Base-by-base conservation (phyloP, 2,329 filamentous ascomycete species). In the Diaporthe australafricana region DNA sequence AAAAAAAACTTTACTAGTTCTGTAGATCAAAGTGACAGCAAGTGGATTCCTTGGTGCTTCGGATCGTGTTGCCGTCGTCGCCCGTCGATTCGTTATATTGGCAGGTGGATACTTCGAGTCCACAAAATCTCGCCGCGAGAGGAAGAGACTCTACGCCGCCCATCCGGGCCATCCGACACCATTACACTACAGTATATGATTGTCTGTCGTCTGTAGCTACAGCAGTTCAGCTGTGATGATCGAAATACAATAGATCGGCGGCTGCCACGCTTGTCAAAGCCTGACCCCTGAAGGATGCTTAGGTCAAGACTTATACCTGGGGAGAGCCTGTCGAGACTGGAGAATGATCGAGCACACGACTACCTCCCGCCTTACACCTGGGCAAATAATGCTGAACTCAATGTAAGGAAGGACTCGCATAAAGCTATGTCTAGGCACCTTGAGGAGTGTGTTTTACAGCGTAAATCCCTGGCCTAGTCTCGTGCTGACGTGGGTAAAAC, bases 191-290 rank as follows among this genome's bases (percentile, higher is more conserved):
- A 35, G 9, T 9, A 22, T 3, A 25, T 62, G 56, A 7, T 27
- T 27, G 35, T 42, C 12, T 45, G 22, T 32, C 40, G 6, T 16
- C n/a, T n/a, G n/a, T n/a, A n/a, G n/a, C n/a, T n/a, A 20, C 52
- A 35, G 17, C 17, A 9, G 30, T 17, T 32, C 25, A 30, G 40
- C 57, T 25, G 38, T 30, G 57, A 47, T 27, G 57, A 63, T 63
- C 57, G 57, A 48, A 63, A 63, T 63, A 47, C 32, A 63, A 22
- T 40, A 48, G 40, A 63, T 63, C 42, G 40, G 27, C 57, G 20
- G 12, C 57, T 22, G 57, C 57, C 48, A 25, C 3, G 27, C 20
- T 63, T 42, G 27, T 1, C 27, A 47, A 30, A 6, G 57, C 42
- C 22, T 35, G 42, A 63, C 40, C 57, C 57, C 57, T 63, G 20